Conservation (phyloP, 192 early-diverging fungal species). For the Mortierella alpina region DNA sequence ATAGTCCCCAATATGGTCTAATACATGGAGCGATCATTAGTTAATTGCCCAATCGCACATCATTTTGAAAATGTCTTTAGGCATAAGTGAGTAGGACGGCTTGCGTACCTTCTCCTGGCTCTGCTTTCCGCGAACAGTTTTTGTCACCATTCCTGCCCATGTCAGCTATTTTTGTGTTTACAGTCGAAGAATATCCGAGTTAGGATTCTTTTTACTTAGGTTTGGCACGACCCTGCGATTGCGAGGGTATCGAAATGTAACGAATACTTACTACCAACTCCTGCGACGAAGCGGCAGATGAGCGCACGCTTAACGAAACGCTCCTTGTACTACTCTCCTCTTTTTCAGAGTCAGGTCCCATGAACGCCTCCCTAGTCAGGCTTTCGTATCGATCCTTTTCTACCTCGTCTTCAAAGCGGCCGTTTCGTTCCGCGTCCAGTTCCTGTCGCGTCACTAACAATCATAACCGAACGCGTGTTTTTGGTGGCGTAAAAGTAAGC, state of each 20-base stretch:
- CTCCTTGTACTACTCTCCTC: constrained; percentile 19
- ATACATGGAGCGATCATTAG: not conserved
- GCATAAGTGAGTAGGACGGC: no score
- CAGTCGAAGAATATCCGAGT: not conserved
- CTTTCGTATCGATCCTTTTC: constrained; percentile 22
- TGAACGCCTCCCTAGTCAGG: constrained; percentile 37
- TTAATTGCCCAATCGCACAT: not conserved
- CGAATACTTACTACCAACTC: constrained; percentile 23
- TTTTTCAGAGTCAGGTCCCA: constrained; percentile 1
- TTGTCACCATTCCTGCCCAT: constrained; percentile 40
- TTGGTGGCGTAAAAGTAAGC: not conserved
- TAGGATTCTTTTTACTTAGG: not conserved
- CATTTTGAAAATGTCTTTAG: not conserved
- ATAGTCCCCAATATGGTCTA: constrained; percentile 45
- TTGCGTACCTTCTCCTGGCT: constrained; percentile 25
- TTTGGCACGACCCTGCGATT: no score
- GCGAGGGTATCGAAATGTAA: not conserved
- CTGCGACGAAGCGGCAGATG: not conserved
- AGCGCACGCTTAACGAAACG: constrained; percentile 24
- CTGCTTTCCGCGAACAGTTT: constrained; percentile 12
- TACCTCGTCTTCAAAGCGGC: constrained; percentile 20
- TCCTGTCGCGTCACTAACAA: constrained; percentile 25
- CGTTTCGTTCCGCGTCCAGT: constrained; percentile 32
- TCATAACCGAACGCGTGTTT: not conserved
- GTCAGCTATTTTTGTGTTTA: constrained; percentile 15